A percentile compares a stretch with the other conserved stretches of the same genome.
phyloP scores from a whole-genome alignment of 257 asterid genomes.

The Solanum clarkiae region DNA sequence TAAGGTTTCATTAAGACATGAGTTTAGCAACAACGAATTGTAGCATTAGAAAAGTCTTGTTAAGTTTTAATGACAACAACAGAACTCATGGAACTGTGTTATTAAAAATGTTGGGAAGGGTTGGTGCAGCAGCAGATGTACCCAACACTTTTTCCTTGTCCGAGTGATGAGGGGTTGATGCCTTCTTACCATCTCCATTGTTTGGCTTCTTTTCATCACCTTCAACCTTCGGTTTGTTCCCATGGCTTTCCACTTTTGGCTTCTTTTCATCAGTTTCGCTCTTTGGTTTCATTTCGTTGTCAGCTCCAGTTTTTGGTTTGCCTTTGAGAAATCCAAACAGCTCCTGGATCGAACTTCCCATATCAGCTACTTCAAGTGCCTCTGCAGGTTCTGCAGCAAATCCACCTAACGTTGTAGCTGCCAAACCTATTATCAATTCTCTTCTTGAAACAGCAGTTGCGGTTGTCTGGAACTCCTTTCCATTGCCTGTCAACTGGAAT shows the following conservation, averaged over 20 bases:
- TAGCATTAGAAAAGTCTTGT: neutral
- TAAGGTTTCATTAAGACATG: neutral
- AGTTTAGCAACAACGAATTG: neutral
- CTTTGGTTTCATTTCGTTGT: neutral
- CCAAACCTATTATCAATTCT: slow-evolving; percentile 33
- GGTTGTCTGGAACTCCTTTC: slow-evolving; percentile 4
- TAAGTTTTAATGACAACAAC: neutral
- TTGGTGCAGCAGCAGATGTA: neutral
- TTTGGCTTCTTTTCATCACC: neutral
- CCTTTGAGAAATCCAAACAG: slow-evolving; percentile 13
- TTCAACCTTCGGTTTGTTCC: neutral
- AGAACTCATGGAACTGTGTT: slow-evolving; percentile 15
- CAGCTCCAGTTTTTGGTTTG: slow-evolving; percentile 11
- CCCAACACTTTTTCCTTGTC: neutral
- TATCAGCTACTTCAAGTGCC: slow-evolving; percentile 39
- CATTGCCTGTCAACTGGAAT: slow-evolving; percentile 21
- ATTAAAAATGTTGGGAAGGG: neutral
- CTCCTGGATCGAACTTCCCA: slow-evolving; percentile 33
- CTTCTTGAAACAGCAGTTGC: slow-evolving; percentile 23
- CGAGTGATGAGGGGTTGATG: neutral
- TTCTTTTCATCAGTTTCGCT: slow-evolving; percentile 13
- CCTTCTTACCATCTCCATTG: neutral
- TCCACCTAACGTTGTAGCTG: slow-evolving; percentile 33
- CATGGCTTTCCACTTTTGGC: slow-evolving; percentile 9
- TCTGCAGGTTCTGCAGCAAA: slow-evolving; percentile 29